Evolutionary conservation across 768 basidiomycete genomes (phyloP), one percentile per base, ranked within the genome.

Genomic region (Tricholoma hemisulphureum): DNA sequence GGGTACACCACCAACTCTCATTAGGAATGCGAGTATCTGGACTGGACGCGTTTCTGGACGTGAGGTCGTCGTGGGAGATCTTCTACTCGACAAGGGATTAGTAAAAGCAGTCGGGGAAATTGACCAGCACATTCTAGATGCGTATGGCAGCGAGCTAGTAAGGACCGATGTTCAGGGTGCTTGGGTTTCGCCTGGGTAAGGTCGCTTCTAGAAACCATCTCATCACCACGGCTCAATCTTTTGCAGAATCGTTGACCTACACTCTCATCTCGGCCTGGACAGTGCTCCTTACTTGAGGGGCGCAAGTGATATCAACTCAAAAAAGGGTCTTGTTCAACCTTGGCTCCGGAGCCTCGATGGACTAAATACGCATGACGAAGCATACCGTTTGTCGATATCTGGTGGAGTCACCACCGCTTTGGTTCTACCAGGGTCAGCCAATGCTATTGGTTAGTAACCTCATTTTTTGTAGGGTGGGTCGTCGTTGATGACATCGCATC

Each of bases 1-100:
- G 4, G 89, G 85, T 7, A 91, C 91, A 4, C 73, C 73, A 13
- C 72, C 88, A 1, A 83, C 83, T 9, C 75, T 88, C 56, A 78
- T 95, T 58, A 80, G 73, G 67, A 92, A 93, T 65, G 91, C 86
- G 18, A 89, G 82, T 43, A 80, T 93, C 24, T 94, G 92, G 92
- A 91, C 91, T 7, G 92, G 90, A 2, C 72, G 75, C 10, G 65
- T 78, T 14, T 73, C 80, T 32, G 90, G 89, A 1, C 72, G 70
- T 14, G 82, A 88, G 61, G 67, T 86, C 7, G 62, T 88, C 14
- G 73, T 73, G 14, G 85, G 84, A 0, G 83, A 86, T 53, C 66
- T 93, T 3, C 71, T 87, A 0, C 67, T 93, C 6, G 81, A 86
- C 58, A 75, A 80, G 46, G 91, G 91, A 0, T 53, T 93, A 18